Evolutionary conservation across 2,329 filamentous ascomycete species (phyloP), one percentile per base, ranked within the genome.

Genomic region (Cladobotryum mycophilum): DNA sequence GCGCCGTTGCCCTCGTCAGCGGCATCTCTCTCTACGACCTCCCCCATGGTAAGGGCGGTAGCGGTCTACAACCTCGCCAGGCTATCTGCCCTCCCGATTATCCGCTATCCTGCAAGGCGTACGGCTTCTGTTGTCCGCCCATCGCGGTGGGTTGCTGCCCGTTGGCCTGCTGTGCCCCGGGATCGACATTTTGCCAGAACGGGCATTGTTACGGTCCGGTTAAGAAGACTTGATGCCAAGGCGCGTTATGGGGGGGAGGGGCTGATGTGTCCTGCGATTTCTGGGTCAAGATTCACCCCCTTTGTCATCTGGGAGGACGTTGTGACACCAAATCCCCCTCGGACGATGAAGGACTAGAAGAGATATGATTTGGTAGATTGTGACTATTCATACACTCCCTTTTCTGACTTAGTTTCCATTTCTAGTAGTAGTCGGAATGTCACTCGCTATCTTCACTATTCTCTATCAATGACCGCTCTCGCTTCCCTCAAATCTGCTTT

Each of bases 61-160:
- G 13, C 42, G 30, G 22, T 11, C 13, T 15, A 22, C 8, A 33
- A 15, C 8, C 15, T 8, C 41, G 17, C 14, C 14, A 15, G 9
- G 41, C 18, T 2, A 17, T 22, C 15, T 54, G 52, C 46, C 42
- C 49, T 12, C 30, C 46, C 6, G 22, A 22, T 42, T 47, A 22
- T 33, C 49, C 49, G 18, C 18, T 34, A 13, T 52, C 36, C 38
- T 54, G 52, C 49, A 22, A n/a, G 5, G 8, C 15, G 15, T 47
- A 52, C 33, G 12, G 15, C 25, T 49, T 49, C n/a, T 54, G 49
- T 48, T 54, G 52, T 42, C 52, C 41, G 5, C 4, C 36, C 12
- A 3, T 7, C 9, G 42, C 49, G 1, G 18, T 40, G n/a, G 13
- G 45, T 15, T 54, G 52, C 52, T 54, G 52, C 41, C 52, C 45